phyloP scores from a whole-genome alignment of 1,139 yeast species.

The Taphrina betulina region DNA sequence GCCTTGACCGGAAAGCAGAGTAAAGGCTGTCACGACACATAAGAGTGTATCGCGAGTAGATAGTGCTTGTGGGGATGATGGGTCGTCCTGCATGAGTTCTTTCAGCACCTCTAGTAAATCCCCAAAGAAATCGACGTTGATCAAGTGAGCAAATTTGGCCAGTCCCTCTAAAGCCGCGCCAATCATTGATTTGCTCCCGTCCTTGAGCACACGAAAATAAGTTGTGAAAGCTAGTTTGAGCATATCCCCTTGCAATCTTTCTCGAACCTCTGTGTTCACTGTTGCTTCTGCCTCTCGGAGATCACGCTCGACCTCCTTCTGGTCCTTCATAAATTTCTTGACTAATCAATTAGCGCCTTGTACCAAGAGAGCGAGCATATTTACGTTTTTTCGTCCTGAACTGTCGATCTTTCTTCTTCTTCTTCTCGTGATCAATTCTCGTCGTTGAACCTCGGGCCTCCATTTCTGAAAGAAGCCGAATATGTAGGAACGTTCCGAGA shows the following conservation, averaged over 20 bases:
- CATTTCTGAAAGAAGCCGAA: constrained; percentile 75
- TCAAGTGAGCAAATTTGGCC: constrained; percentile 85
- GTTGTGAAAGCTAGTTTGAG: constrained; percentile 68
- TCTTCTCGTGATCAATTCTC: constrained; percentile 51
- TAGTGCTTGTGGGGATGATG: constrained; percentile 33
- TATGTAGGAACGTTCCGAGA: constrained; percentile 66
- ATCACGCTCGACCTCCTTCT: constrained; percentile 84
- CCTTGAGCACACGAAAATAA: constrained; percentile 73
- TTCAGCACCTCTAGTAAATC: constrained; percentile 85
- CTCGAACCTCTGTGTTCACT: constrained; percentile 82
- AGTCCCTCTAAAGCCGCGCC: constrained; percentile 89
- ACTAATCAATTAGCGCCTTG: constrained; percentile 1
- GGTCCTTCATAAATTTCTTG: constrained; percentile 74
- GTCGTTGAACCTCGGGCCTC: constrained; percentile 57
- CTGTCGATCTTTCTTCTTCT: constrained; percentile 79
- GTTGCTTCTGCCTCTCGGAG: constrained; percentile 82
- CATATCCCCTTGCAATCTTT: constrained; percentile 77
- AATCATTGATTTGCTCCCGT: constrained; percentile 63
- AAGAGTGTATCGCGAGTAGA: constrained; percentile 67
- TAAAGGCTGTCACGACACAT: constrained; percentile 87
- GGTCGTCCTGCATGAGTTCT: constrained; percentile 55
- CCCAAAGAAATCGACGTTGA: constrained; percentile 86
- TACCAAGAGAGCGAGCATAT: constrained; percentile 36
- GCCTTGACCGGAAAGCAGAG: constrained; percentile 72
- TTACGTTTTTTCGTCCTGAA: constrained; percentile 80